Base-by-base conservation (phyloP, 352 stramenopile genomes). In the Phytophthora aleatoria region DNA sequence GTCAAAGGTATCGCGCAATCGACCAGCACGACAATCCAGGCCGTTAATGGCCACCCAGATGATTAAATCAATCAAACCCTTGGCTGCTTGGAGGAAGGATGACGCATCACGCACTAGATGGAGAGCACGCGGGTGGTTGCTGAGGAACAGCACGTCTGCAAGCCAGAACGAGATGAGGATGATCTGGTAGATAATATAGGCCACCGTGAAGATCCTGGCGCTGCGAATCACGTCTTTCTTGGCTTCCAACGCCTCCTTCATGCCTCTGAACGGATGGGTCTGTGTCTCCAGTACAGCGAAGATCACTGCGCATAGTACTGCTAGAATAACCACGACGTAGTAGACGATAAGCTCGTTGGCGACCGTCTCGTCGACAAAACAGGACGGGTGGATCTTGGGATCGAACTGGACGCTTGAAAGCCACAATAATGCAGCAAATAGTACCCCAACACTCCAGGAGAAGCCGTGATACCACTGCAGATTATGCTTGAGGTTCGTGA, bases 11-110 rank as follows among this genome's bases (percentile, higher is more conserved):
- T 79, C 63, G 11, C 50, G 69, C 59, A 68, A 69, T 60, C 50
- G 57, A 3, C 67, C 48, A 31, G 62, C n/a, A 24, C 66, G 57
- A 55, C 62, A 77, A 31, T 82, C 64, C 50, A 74, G 65, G 24
- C 81, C 73, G 50, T 95, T 95, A 50, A 91, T 92, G 28, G 76
- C 78, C 47, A 94, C 59, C 87, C 87, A 95, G 62, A 93, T 92
- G 28, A 95, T 80, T 28, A 95, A 71, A 27, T 95, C 85, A 50
- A 94, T 91, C 52, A 93, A 80, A 2, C 87, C 87, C 56, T 91
- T 92, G 36, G 85, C 63, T 5, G 84, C 81, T 49, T 92, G 83
- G 0, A 95, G 61, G 41, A 94, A 89, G 7, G 79, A 90, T 16
- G 78, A 84, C 20, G 77, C 56, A 49, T 89, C 82, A 42, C 83